Percentiles rank a stretch among this genome's conserved stretches.
phyloP scores from a whole-genome alignment of 106 monocot genomes.

The Dendrobium catenatum region DNA sequence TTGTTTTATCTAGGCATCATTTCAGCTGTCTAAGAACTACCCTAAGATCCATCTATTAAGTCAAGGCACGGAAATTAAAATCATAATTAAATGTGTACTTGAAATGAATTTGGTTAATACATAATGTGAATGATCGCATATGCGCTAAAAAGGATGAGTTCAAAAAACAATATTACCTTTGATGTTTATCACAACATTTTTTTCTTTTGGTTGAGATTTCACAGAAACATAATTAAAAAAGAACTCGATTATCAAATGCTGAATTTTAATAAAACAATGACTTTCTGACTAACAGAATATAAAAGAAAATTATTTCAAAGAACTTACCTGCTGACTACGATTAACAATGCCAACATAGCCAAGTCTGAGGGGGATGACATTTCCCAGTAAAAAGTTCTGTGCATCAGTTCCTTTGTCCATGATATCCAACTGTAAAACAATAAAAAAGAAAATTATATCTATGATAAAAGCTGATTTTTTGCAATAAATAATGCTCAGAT shows the following conservation, averaged over 20 bases:
- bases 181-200: not conserved
- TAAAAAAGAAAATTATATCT: too few relatives aligned
- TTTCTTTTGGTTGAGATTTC: too few relatives aligned
- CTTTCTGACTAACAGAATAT: too few relatives aligned
- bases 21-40: not conserved
- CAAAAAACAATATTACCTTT: not conserved
- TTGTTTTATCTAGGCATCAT: not conserved
- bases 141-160: not conserved
- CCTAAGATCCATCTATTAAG: not conserved
- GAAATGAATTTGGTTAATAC: not conserved
- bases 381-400: slow-evolving; percentile 16
- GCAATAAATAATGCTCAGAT: not conserved
- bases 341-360: slow-evolving; percentile 21
- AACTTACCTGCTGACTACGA: slow-evolving; percentile 18
- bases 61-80: not conserved
- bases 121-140: not conserved
- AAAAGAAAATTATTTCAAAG: not conserved
- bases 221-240: too few relatives aligned
- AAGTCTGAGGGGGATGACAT: slow-evolving; percentile 21
- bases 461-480: not conserved
- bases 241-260: too few relatives aligned
- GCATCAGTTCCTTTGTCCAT: slow-evolving; percentile 42
- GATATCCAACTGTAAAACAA: slow-evolving; percentile 54
- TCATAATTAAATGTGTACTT: not conserved
- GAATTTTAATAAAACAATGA: too few relatives aligned